These are phyloP conservation scores for Fusarium sp. DNA, from an alignment of 2,329 filamentous ascomycete genomes.

Conservation along the genomic window DNA sequence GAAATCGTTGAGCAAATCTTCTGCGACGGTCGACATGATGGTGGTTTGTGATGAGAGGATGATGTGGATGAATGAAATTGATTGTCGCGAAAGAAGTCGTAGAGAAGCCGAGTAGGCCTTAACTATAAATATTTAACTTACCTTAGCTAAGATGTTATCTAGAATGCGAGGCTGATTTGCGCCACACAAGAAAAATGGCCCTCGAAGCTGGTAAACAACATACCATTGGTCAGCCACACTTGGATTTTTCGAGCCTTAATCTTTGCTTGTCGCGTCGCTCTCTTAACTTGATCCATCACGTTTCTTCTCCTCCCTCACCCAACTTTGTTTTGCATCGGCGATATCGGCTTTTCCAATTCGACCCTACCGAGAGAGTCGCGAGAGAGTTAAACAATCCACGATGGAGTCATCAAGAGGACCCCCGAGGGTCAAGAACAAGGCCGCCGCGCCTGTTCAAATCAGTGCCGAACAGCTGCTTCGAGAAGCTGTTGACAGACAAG, in stretches of 20 bases:
- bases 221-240: slow-evolving; percentile 32
- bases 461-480: slow-evolving; percentile 96
- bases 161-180: slow-evolving; percentile 48
- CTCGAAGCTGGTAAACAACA: background rate
- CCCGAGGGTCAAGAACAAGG: slow-evolving; percentile 99
- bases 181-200: slow-evolving; percentile 35
- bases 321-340: background rate
- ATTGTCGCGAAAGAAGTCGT: slow-evolving; percentile 33
- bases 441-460: slow-evolving; percentile 88
- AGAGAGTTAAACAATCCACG: slow-evolving; percentile 48
- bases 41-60: slow-evolving; percentile 21
- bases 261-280: slow-evolving; percentile 39
- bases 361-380: background rate
- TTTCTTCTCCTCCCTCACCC: slow-evolving; percentile 7
- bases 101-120: slow-evolving; percentile 17
- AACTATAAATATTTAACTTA: slow-evolving; percentile 41
- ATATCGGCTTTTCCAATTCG: background rate
- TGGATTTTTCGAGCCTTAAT: slow-evolving; percentile 48
- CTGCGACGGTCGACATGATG: slow-evolving; percentile 88
- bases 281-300: slow-evolving; percentile 30
- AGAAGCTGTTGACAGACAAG: slow-evolving; percentile 96
- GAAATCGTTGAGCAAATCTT: slow-evolving; percentile 87
- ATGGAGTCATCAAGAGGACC: slow-evolving; percentile 95
- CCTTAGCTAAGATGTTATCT: background rate
- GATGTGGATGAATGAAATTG: slow-evolving; percentile 16